Evolutionary conservation across 139 green algal genomes (phyloP).

Genomic region (Eudorina sp.): DNA sequence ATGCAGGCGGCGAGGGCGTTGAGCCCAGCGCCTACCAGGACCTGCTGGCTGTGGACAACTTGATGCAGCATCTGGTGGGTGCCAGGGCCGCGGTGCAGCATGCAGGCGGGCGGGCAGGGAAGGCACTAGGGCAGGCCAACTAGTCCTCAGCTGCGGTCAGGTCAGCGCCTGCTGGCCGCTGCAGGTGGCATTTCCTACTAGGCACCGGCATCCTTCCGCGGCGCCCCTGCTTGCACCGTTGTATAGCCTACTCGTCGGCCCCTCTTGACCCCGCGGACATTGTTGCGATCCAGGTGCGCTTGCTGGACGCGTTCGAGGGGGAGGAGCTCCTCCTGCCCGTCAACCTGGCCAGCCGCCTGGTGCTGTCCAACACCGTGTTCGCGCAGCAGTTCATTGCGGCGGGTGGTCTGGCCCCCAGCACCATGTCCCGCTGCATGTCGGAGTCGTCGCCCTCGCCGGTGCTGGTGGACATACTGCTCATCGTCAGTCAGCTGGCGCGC

Average conservation of each 20-base stretch:
- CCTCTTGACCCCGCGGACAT: too few species aligned
- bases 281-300: constrained; percentile 40
- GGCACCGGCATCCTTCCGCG: too few species aligned
- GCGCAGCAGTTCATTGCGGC: constrained; percentile 52
- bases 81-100: background rate
- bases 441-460: constrained; percentile 51
- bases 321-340: constrained; percentile 59
- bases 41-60: constrained; percentile 50
- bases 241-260: too few species aligned
- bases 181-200: too few species aligned
- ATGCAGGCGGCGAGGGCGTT: constrained; percentile 43
- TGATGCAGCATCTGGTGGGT: constrained; percentile 51
- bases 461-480: constrained; percentile 75
- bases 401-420: constrained; percentile 52
- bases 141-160: too few species aligned
- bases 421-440: constrained; percentile 68
- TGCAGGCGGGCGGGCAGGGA: background rate
- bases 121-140: background rate
- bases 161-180: background rate
- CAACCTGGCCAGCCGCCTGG: constrained; percentile 60
- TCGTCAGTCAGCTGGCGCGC: constrained; percentile 81
- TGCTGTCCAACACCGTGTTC: constrained; percentile 58
- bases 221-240: too few species aligned
- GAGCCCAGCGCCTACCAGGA: constrained; percentile 62
- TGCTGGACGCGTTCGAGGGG: constrained; percentile 42